These are phyloP conservation scores for Candida ipomoeae DNA, from an alignment of 805 yeast genomes.

Conservation along the genomic window DNA sequence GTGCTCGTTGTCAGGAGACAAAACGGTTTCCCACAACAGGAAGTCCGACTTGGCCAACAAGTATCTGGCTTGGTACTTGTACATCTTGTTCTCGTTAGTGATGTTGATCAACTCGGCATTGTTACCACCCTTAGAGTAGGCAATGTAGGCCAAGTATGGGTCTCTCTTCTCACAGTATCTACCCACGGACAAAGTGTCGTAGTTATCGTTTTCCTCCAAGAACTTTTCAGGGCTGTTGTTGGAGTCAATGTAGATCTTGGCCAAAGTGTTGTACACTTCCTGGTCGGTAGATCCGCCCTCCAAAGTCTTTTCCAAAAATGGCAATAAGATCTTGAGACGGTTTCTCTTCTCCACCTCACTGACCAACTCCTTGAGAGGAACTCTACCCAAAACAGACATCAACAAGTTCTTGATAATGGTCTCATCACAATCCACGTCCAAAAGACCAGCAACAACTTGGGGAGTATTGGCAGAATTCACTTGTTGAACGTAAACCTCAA, in stretches of 20 bases:
- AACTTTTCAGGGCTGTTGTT: slow-evolving; percentile 97
- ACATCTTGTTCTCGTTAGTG: slow-evolving; percentile 97
- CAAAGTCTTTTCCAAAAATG: slow-evolving; percentile 87
- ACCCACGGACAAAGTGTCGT: slow-evolving; percentile 94
- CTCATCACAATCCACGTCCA: slow-evolving; percentile 98
- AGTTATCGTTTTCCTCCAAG: slow-evolving; percentile 82
- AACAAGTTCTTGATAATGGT: slow-evolving; percentile 73
- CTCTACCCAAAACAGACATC: slow-evolving; percentile 86
- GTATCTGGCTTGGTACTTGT: slow-evolving; percentile 98
- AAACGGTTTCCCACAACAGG: slow-evolving; percentile 75
- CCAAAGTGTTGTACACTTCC: slow-evolving; percentile 90
- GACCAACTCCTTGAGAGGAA: slow-evolving; percentile 85
- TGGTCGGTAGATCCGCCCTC: slow-evolving; percentile 82
- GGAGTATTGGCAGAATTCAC: slow-evolving; percentile 96
- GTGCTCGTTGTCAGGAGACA: slow-evolving; percentile 71
- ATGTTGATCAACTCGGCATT: slow-evolving; percentile 85
- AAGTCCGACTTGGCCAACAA: slow-evolving; percentile 84
- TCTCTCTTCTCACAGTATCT: slow-evolving; percentile 98
- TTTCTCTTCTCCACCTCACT: slow-evolving; percentile 96
- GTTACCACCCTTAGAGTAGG: slow-evolving; percentile 91
- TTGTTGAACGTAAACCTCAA: slow-evolving; percentile 96
- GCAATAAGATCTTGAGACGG: slow-evolving; percentile 84
- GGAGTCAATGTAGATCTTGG: slow-evolving; percentile 95
- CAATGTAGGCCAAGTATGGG: slow-evolving; percentile 95
- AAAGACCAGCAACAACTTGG: slow-evolving; percentile 90